phyloP scores from a whole-genome alignment of 208 protist genomes.

The Blechomonas ayalai region DNA sequence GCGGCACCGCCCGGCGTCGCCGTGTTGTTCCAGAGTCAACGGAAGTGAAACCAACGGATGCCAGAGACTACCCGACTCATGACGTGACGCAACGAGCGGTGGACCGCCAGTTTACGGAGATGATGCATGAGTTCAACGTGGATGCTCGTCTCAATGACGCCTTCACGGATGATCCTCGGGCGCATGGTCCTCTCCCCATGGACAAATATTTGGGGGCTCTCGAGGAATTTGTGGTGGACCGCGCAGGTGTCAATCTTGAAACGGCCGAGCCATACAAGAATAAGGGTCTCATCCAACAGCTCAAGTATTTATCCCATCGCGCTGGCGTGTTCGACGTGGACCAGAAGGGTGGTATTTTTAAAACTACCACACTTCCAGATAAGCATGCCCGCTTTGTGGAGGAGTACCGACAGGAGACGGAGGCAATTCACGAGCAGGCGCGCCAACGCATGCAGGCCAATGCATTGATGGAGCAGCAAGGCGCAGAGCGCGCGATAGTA shows the following conservation, averaged over 20 bases:
- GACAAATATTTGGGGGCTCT: constrained; percentile 72
- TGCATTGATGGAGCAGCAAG: constrained; percentile 1
- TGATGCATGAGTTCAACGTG: constrained; percentile 70
- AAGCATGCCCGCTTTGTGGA: constrained; percentile 68
- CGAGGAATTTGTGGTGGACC: constrained; percentile 71
- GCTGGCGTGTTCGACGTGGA: constrained; percentile 55
- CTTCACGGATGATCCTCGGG: constrained; percentile 67
- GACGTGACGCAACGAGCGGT: constrained; percentile 39
- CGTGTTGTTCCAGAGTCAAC: not conserved
- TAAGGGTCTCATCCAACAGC: constrained; percentile 76
- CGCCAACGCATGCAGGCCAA: constrained; percentile 21
- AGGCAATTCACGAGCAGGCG: constrained; percentile 60
- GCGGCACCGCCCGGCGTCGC: constrained; percentile 26
- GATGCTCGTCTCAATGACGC: constrained; percentile 53
- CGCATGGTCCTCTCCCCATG: constrained; percentile 61
- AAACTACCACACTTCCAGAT: constrained; percentile 57
- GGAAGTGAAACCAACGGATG: constrained; percentile 8
- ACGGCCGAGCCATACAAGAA: constrained; percentile 68
- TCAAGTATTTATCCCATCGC: constrained; percentile 45
- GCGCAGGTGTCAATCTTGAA: constrained; percentile 55
- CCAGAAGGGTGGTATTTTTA: constrained; percentile 34
- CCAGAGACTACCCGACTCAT: constrained; percentile 30
- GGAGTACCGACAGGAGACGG: constrained; percentile 54
- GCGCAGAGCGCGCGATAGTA: not conserved
- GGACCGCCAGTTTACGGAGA: constrained; percentile 59